Evolutionary conservation across 192 early-diverging fungal genomes (phyloP).

Genomic region (Coemansia sp.): DNA sequence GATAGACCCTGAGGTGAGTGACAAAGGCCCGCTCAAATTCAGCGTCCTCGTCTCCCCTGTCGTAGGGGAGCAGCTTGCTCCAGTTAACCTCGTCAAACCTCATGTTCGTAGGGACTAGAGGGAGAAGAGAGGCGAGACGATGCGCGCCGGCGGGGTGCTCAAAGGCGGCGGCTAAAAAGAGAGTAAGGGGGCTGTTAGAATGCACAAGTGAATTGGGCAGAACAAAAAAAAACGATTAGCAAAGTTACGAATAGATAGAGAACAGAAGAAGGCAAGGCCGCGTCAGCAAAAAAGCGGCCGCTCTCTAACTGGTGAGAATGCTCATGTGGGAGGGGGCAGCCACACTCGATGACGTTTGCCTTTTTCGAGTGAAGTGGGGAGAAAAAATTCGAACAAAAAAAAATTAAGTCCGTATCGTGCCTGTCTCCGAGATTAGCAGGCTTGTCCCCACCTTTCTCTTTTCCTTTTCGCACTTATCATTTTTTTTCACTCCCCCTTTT

Average conservation of each 20-base stretch:
- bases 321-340: neutral
- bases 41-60: conserved; percentile 36
- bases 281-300: neutral
- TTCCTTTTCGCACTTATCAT: conserved; percentile 12
- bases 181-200: neutral
- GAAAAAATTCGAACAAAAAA: neutral
- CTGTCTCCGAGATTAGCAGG: neutral
- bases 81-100: conserved; percentile 48
- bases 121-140: neutral
- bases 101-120: conserved; percentile 20
- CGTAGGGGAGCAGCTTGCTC: conserved; percentile 44
- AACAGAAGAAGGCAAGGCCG: neutral
- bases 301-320: neutral
- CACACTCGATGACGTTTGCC: neutral
- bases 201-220: neutral
- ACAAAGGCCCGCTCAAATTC: conserved; percentile 41
- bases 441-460: conserved; percentile 8
- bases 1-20: conserved; percentile 30
- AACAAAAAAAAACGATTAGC: neutral
- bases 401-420: neutral
- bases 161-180: neutral
- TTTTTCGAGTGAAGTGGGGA: neutral
- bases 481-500: conserved; percentile 6
- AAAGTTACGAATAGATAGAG: neutral
- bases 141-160: conserved; percentile 14